Evolutionary conservation across 228 moss, liverwort and hornwort genomes (phyloP).

Genomic region (Sphagnum fallax): DNA sequence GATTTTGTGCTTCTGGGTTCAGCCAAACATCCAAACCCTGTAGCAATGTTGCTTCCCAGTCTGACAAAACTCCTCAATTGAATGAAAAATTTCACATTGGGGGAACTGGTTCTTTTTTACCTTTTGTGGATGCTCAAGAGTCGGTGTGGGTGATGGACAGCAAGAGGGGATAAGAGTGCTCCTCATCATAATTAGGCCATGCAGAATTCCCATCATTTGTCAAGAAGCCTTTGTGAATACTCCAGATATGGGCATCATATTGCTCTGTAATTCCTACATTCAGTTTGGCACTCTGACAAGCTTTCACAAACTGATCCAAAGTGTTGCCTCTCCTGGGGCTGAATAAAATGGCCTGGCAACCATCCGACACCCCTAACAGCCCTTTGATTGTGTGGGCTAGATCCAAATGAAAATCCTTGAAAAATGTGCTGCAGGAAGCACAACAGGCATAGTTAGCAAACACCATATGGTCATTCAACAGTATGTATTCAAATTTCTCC

Average conservation of each 20-base stretch:
- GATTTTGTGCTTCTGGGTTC: too few relatives aligned
- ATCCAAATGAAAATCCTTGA: conserved; percentile 67
- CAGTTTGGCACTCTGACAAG: conserved; percentile 38
- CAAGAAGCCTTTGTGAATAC: conserved; percentile 50
- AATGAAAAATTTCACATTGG: too few relatives aligned
- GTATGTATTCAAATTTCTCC: too few relatives aligned
- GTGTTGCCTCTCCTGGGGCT: conserved; percentile 71
- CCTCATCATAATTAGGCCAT: conserved; percentile 81
- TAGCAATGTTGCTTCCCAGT: too few relatives aligned
- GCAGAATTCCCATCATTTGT: conserved; percentile 20
- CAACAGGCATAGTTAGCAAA: not conserved
- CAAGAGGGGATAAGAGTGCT: conserved; percentile 74
- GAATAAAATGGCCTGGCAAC: conserved; percentile 63
- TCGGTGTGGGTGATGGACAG: conserved; percentile 35
- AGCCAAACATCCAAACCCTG: too few relatives aligned
- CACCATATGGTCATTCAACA: too few relatives aligned
- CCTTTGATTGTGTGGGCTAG: conserved; percentile 69
- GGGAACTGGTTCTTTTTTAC: too few relatives aligned
- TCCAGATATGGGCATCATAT: conserved; percentile 66
- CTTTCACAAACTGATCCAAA: conserved; percentile 53
- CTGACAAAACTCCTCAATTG: too few relatives aligned
- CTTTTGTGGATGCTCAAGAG: too few relatives aligned
- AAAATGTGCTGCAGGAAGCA: conserved; percentile 56
- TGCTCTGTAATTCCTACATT: conserved; percentile 48
- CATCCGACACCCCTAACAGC: conserved; percentile 42